These are phyloP conservation scores for Dichotomopilus funicola DNA, from an alignment of 2,329 filamentous ascomycete genomes.

Conservation along the genomic window DNA sequence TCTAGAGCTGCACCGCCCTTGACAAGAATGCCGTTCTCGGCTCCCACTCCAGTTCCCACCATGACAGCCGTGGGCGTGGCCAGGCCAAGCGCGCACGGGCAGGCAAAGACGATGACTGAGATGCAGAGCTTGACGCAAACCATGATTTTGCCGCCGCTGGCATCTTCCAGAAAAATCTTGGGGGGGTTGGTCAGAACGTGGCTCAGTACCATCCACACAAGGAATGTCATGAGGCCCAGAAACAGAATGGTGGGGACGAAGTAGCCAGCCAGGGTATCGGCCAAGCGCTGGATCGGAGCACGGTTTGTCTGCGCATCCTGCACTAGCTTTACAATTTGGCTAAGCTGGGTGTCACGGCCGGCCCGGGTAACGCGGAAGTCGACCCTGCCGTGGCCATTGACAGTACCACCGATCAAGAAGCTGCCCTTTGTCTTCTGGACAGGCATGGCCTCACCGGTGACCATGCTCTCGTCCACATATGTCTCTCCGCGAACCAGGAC, in stretches of 20 bases:
- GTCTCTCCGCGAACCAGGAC: slow-evolving; percentile 81
- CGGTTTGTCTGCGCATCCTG: slow-evolving; percentile 93
- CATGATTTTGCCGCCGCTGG: slow-evolving; percentile 87
- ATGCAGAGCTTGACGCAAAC: slow-evolving; percentile 97
- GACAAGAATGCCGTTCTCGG: slow-evolving; percentile 93
- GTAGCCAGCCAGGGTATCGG: slow-evolving; percentile 84
- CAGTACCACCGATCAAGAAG: slow-evolving; percentile 82
- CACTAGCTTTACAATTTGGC: slow-evolving; percentile 96
- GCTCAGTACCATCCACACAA: slow-evolving; percentile 90
- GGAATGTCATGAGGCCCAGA: slow-evolving; percentile 78
- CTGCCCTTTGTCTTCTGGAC: slow-evolving; percentile 81
- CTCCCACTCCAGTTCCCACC: slow-evolving; percentile 96
- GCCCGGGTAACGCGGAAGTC: slow-evolving; percentile 91
- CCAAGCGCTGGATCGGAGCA: slow-evolving; percentile 89
- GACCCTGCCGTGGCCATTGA: slow-evolving; percentile 85
- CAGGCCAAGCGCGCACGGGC: slow-evolving; percentile 91
- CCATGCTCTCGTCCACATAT: slow-evolving; percentile 96
- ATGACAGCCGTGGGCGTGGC: slow-evolving; percentile 96
- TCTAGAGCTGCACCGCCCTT: slow-evolving; percentile 93
- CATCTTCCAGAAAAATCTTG: slow-evolving; percentile 72
- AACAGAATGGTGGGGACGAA: slow-evolving; percentile 87
- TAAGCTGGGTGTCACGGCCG: slow-evolving; percentile 91
- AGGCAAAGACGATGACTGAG: slow-evolving; percentile 96
- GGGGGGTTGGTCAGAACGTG: slow-evolving; percentile 81
- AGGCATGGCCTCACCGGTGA: slow-evolving; percentile 94